phyloP scores from a whole-genome alignment of 1,139 yeast species.

The Yamadazyma jaroonii region DNA sequence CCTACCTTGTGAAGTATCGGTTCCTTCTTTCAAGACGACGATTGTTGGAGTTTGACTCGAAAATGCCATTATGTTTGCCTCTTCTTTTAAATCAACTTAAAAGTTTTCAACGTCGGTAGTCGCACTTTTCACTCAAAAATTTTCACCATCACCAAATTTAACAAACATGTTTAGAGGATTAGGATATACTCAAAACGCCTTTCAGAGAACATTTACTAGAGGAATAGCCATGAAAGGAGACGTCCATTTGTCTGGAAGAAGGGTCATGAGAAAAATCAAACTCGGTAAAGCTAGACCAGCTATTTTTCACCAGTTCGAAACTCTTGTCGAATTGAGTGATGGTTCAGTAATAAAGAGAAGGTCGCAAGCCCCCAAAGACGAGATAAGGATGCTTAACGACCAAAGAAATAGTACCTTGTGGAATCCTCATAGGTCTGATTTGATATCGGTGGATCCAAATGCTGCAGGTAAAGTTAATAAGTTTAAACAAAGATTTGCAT shows the following conservation, averaged over 20 bases:
- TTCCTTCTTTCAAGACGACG: slow-evolving; percentile 96
- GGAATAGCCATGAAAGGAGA: slow-evolving; percentile 31
- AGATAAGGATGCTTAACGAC: slow-evolving; percentile 81
- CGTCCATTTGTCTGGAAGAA: slow-evolving; percentile 44
- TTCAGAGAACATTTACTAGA: slow-evolving; percentile 18
- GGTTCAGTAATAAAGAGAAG: slow-evolving; percentile 85
- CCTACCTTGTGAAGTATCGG: slow-evolving; percentile 93
- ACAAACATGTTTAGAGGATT: slow-evolving; percentile 6
- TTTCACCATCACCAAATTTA: slow-evolving; percentile 4
- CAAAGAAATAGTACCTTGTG: slow-evolving; percentile 83
- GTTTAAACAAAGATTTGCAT: slow-evolving; percentile 73
- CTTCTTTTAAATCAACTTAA: slow-evolving; percentile 4
- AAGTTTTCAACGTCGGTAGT: slow-evolving; percentile 10
- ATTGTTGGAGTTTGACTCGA: slow-evolving; percentile 94
- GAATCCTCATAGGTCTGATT: slow-evolving; percentile 84
- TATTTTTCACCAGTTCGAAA: slow-evolving; percentile 84
- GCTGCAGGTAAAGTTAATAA: slow-evolving; percentile 84
- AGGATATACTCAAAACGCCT: neutral
- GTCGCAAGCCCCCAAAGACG: slow-evolving; percentile 86
- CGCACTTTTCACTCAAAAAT: slow-evolving; percentile 9
- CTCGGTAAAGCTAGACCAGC: slow-evolving; percentile 91
- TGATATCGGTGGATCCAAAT: slow-evolving; percentile 71
- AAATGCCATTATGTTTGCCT: slow-evolving; percentile 58
- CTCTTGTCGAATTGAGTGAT: slow-evolving; percentile 83
- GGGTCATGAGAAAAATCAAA: slow-evolving; percentile 54